These are phyloP conservation scores for Simplicillium aogashimaense DNA, from an alignment of 2,329 filamentous ascomycete genomes.

Conservation along the genomic window DNA sequence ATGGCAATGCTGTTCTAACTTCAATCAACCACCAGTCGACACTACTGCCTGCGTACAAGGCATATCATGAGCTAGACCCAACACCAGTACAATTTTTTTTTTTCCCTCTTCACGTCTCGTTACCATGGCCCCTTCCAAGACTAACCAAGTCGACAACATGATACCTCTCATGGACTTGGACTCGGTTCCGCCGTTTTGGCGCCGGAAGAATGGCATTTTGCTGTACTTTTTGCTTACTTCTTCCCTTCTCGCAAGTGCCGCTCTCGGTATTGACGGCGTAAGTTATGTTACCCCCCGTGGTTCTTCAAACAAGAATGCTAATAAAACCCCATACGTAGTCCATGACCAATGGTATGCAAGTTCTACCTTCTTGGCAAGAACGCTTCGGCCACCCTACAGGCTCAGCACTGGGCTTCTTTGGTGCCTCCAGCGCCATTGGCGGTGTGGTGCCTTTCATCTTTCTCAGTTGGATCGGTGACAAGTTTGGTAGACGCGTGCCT, in stretches of 20 bases:
- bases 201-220: conserved; percentile 28
- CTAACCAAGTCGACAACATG: conserved; percentile 20
- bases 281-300: conserved; percentile 12
- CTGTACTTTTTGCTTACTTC: conserved; percentile 32
- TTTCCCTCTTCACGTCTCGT: conserved; percentile 17
- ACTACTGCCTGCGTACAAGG: no score
- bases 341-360: conserved; percentile 30
- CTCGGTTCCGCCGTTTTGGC: conserved; percentile 21
- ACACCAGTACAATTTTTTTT: neutral
- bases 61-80: no score
- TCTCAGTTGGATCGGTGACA: conserved; percentile 24
- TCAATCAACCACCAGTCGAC: neutral
- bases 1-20: neutral
- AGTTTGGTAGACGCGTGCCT: conserved; percentile 21
- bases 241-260: conserved; percentile 28
- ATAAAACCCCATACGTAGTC: conserved; percentile 13
- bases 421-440: conserved; percentile 28
- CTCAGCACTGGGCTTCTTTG: conserved; percentile 26
- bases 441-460: conserved; percentile 25
- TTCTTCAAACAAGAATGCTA: neutral
- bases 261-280: conserved; percentile 30
- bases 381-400: conserved; percentile 26
- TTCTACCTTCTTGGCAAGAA: conserved; percentile 24
- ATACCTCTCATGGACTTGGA: conserved; percentile 19
- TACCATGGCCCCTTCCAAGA: no score